A percentile compares a stretch with the other conserved stretches of the same genome.
Conservation (phyloP, 805 yeast species). For the Peterozyma toletana region DNA sequence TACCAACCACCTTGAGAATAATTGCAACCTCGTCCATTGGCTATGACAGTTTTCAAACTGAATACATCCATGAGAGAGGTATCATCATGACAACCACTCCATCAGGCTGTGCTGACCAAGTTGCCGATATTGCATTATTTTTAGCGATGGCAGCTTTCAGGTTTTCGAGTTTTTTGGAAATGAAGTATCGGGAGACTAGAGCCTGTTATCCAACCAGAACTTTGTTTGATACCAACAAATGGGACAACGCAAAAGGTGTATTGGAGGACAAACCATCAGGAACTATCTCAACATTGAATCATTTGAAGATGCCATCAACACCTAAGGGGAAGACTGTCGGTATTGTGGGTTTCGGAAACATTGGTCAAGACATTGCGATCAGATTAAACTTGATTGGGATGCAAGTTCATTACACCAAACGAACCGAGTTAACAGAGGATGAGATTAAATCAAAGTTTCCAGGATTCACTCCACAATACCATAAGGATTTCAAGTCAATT, state of each 20-base stretch:
- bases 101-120: conserved; percentile 46
- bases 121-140: conserved; percentile 57
- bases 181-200: conserved; percentile 18
- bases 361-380: conserved; percentile 59
- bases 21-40: conserved; percentile 53
- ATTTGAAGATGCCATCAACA: conserved; percentile 35
- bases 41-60: conserved; percentile 34
- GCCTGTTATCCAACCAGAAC: conserved; percentile 35
- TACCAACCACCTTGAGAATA: conserved; percentile 36
- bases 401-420: conserved; percentile 55
- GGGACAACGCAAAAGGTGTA: conserved; percentile 29
- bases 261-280: conserved; percentile 31
- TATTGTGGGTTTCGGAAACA: conserved; percentile 70
- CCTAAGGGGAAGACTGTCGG: conserved; percentile 57
- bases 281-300: conserved; percentile 28
- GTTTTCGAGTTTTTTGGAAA: conserved; percentile 29
- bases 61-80: conserved; percentile 26
- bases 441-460: conserved; percentile 29
- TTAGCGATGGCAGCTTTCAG: conserved; percentile 49
- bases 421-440: conserved; percentile 32
- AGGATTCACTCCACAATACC: conserved; percentile 34
- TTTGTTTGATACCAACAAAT: conserved; percentile 19
- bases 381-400: conserved; percentile 55
- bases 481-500: conserved; percentile 34
- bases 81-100: conserved; percentile 24